Evolutionary conservation across 2,329 filamentous ascomycete species (phyloP).

Genomic region (Claviceps monticola): DNA sequence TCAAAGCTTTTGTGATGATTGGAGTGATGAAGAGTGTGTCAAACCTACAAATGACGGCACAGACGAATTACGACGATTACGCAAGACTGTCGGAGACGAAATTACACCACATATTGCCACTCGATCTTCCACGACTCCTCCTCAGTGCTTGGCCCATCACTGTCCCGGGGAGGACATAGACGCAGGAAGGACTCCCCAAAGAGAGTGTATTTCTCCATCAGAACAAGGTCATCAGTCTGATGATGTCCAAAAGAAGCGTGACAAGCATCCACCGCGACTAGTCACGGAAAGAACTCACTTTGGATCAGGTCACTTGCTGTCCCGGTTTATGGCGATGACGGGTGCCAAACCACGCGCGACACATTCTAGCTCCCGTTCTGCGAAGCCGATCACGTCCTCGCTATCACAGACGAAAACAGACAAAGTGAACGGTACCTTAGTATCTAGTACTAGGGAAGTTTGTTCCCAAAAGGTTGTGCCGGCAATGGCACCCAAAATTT

Average conservation of each 20-base stretch:
- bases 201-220: background rate
- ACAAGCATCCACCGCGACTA: background rate
- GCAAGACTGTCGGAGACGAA: background rate
- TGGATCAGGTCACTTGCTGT: conserved; percentile 2
- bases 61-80: background rate
- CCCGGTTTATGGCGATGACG: conserved; percentile 5
- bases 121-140: background rate
- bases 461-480: background rate
- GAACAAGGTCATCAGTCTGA: background rate
- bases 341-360: background rate
- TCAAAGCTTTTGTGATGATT: background rate
- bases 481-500: conserved; percentile 8
- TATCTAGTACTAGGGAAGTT: background rate
- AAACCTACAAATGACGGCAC: background rate
- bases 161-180: background rate
- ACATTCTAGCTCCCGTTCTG: background rate
- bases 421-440: background rate
- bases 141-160: background rate
- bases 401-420: background rate
- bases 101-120: background rate
- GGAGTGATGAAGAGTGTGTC: background rate
- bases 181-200: background rate
- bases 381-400: background rate
- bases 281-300: background rate
- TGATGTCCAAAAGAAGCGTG: background rate